These are phyloP conservation scores for Lichtheimia ornata DNA, from an alignment of 371 early-diverging fungal species.

Conservation along the genomic window DNA sequence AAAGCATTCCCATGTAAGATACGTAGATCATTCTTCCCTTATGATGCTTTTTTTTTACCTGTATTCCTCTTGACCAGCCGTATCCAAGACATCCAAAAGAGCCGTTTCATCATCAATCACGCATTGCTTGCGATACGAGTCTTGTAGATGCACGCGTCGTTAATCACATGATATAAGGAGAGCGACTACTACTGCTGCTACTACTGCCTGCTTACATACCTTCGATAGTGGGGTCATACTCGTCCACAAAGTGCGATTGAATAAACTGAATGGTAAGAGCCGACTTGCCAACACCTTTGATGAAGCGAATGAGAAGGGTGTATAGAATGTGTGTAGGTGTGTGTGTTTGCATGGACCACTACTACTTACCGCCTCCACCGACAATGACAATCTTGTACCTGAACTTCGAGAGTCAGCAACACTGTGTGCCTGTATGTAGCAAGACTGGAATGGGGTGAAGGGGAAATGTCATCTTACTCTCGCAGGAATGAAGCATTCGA, in stretches of 20 bases:
- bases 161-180: not conserved
- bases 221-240: constrained; percentile 95
- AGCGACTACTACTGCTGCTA: not conserved
- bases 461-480: constrained; percentile 12
- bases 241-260: constrained; percentile 88
- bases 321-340: too few species aligned
- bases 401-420: not conserved
- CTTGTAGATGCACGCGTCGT: constrained; percentile 26
- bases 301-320: not conserved
- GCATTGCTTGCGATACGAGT: constrained; percentile 81
- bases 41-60: constrained; percentile 30
- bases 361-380: constrained; percentile 80
- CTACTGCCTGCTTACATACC: constrained; percentile 29
- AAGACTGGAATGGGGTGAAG: not conserved
- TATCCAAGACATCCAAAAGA: constrained; percentile 78
- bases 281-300: constrained; percentile 75
- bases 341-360: too few species aligned
- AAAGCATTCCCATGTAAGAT: not conserved
- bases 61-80: constrained; percentile 88
- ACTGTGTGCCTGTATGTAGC: not conserved
- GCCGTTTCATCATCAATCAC: constrained; percentile 70
- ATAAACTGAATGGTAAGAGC: constrained; percentile 91
- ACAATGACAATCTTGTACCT: constrained; percentile 83
- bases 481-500: constrained; percentile 22
- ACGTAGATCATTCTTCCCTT: not conserved